Conservation (phyloP, 306 rosid genomes). For the Lupinus albus region DNA sequence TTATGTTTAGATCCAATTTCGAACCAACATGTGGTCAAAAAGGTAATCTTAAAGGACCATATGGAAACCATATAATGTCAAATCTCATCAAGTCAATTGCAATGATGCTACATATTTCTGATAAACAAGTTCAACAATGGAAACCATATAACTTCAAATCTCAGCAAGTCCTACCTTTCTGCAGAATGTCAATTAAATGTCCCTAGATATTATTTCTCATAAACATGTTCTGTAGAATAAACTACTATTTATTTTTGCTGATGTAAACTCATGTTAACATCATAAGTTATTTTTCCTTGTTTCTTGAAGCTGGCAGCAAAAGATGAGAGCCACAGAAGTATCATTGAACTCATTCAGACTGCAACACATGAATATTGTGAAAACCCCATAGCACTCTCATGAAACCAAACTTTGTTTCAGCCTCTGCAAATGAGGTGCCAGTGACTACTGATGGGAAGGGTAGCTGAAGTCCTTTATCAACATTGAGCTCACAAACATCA, state of each 20-base stretch:
- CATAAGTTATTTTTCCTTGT: not conserved
- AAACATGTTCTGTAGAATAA: slow-evolving; percentile 1
- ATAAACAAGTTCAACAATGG: not conserved
- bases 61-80: not conserved
- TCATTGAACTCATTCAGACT: slow-evolving; percentile 41
- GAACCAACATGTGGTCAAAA: too few species aligned
- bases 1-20: too few species aligned
- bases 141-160: not conserved
- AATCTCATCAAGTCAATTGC: not conserved
- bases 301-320: slow-evolving; percentile 4
- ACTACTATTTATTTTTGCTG: not conserved
- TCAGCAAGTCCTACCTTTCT: not conserved
- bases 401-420: slow-evolving; percentile 61
- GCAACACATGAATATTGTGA: slow-evolving; percentile 45
- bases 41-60: too few species aligned
- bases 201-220: not conserved
- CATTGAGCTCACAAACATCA: slow-evolving; percentile 64
- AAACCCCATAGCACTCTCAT: slow-evolving; percentile 77
- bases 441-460: slow-evolving; percentile 64
- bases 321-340: not conserved
- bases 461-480: slow-evolving; percentile 50
- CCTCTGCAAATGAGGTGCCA: slow-evolving; percentile 66
- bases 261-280: not conserved
- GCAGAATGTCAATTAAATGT: not conserved
- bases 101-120: not conserved